These are phyloP conservation scores for Mycena vulgaris DNA, from an alignment of 768 basidiomycete species.

Conservation along the genomic window DNA sequence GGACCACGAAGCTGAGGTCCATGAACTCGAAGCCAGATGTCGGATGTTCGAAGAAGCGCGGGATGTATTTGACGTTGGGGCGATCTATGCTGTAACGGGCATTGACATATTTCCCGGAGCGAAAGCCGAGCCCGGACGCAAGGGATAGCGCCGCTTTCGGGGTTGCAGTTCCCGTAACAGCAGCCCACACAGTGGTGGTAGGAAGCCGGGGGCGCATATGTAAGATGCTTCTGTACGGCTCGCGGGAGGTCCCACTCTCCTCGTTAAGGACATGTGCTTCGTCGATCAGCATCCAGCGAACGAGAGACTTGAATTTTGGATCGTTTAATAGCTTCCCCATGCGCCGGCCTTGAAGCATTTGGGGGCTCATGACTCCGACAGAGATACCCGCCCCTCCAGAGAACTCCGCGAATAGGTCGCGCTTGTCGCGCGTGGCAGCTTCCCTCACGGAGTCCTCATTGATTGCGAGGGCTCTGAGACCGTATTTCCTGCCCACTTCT, in stretches of 20 bases:
- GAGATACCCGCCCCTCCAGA: neutral
- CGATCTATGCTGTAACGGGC: conserved; percentile 36
- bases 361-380: neutral
- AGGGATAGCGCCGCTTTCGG: neutral
- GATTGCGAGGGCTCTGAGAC: conserved; percentile 15
- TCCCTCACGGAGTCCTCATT: conserved; percentile 24
- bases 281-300: neutral
- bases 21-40: conserved; percentile 4
- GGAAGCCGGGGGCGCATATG: too few relatives aligned
- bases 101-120: conserved; percentile 30
- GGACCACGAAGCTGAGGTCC: conserved; percentile 30
- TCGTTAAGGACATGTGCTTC: neutral
- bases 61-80: conserved; percentile 30
- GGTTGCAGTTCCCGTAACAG: neutral
- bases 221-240: too few relatives aligned
- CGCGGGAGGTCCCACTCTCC: neutral
- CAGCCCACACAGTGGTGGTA: neutral
- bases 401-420: neutral
- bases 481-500: neutral
- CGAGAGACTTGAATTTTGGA: neutral
- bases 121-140: conserved; percentile 31
- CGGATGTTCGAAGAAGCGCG: conserved; percentile 26
- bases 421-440: conserved; percentile 1
- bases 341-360: neutral
- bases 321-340: neutral